Conservation (phyloP, 78 protist species). For the Creolimax fragrantissima region DNA sequence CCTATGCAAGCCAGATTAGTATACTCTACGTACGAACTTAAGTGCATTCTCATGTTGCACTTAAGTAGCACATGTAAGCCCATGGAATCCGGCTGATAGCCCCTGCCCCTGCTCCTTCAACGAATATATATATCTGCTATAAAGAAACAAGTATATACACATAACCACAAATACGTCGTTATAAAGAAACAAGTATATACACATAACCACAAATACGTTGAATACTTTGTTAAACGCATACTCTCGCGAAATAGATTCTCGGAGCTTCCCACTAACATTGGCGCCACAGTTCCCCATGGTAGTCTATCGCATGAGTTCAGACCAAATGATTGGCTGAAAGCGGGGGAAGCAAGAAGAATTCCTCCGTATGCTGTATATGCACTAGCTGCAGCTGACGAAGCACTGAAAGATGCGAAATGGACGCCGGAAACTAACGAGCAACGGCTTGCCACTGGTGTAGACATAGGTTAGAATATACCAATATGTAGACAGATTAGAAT, state of each 20-base stretch:
- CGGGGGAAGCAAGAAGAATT: neutral
- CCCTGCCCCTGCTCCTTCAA: too few species aligned
- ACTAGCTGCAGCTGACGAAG: constrained; percentile 64
- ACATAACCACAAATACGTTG: neutral
- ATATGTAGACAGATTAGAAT: neutral
- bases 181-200: neutral
- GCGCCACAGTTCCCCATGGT: neutral
- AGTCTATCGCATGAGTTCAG: neutral
- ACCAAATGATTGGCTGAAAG: neutral
- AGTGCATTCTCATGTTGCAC: neutral
- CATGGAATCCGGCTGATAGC: too few species aligned
- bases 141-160: neutral
- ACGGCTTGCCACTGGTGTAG: neutral
- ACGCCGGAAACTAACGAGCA: neutral
- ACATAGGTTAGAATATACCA: neutral
- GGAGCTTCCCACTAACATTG: neutral
- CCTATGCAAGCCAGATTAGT: too few species aligned
- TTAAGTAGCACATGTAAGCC: neutral
- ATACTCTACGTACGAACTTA: neutral
- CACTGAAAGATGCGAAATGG: constrained; percentile 53
- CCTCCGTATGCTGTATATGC: constrained; percentile 56
- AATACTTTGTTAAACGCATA: too few species aligned
- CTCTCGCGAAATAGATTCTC: neutral
- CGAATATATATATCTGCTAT: too few species aligned
- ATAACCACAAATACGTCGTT: neutral